These are phyloP conservation scores for Acacia concinna DNA, from an alignment of 331 rosid species.

Conservation along the genomic window DNA sequence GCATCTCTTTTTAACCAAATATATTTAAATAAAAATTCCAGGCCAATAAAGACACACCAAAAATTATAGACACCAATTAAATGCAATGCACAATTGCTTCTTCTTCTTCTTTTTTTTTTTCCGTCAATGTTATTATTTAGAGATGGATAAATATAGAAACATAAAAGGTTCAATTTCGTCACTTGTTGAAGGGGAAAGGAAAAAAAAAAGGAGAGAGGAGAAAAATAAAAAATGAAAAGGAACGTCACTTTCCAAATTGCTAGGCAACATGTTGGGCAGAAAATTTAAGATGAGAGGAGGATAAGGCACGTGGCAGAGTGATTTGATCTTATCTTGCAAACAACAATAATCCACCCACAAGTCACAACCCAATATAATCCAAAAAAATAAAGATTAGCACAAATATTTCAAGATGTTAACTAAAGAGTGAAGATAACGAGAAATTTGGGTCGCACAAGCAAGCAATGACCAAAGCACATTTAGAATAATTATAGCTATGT, in stretches of 20 bases:
- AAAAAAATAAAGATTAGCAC: neutral
- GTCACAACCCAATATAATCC: neutral
- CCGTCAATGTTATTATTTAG: neutral
- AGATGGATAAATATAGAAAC: neutral
- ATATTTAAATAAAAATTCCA: neutral
- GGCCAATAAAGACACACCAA: neutral
- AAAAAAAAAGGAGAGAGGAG: neutral
- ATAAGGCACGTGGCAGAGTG: conserved; percentile 1
- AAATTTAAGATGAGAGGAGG: neutral
- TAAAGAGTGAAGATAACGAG: neutral
- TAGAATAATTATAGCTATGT: neutral
- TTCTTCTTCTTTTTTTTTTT: too few relatives aligned
- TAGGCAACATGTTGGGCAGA: conserved; percentile 18
- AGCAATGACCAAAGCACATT: neutral
- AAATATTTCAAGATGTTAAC: neutral
- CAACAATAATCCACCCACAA: neutral
- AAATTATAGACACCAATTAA: neutral
- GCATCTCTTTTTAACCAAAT: neutral
- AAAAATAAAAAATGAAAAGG: neutral
- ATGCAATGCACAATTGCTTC: neutral
- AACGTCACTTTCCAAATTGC: neutral
- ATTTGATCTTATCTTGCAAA: conserved; percentile 16
- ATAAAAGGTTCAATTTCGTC: neutral
- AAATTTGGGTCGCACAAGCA: conserved; percentile 26
- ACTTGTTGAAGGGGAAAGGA: conserved; percentile 9